phyloP scores from a whole-genome alignment of 345 rosid species.

The Eucalyptus shirleyi region DNA sequence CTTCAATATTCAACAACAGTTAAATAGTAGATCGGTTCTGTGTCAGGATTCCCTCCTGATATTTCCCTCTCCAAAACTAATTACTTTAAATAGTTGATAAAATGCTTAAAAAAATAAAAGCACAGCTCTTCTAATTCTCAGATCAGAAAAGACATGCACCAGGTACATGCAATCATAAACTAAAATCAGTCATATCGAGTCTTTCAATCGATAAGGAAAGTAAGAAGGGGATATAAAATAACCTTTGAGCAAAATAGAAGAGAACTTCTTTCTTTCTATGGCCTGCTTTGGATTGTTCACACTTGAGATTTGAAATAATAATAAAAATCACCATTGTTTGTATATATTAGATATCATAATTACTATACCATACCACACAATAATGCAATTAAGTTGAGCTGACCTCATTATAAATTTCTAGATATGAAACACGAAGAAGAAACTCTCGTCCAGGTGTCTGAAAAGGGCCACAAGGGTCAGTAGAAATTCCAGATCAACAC shows the following conservation, averaged over 20 bases:
- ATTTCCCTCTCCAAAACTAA: background rate
- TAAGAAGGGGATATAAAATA: background rate
- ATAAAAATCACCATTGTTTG: background rate
- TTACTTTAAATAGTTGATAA: background rate
- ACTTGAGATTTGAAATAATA: background rate
- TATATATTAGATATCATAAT: background rate
- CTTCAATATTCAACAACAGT: background rate
- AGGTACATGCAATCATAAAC: background rate
- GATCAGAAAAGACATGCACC: background rate
- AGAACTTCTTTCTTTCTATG: background rate
- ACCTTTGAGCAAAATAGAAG: background rate
- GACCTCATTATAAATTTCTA: slow-evolving; percentile 97
- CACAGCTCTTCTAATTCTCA: background rate
- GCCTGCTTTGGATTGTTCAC: background rate
- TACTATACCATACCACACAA: background rate
- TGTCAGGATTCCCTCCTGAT: background rate
- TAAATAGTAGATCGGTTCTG: background rate
- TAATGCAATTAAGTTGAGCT: background rate
- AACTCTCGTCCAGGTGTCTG: slow-evolving; percentile 89
- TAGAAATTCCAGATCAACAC: background rate
- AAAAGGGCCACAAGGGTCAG: slow-evolving; percentile 5
- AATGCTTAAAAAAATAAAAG: background rate
- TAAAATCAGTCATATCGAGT: background rate
- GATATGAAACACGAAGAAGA: slow-evolving; percentile 95
- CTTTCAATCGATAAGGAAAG: background rate